Evolutionary conservation across 2,329 filamentous ascomycete genomes (phyloP), one percentile per base, ranked within the genome.

Genomic region (Albifimbria verrucaria): DNA sequence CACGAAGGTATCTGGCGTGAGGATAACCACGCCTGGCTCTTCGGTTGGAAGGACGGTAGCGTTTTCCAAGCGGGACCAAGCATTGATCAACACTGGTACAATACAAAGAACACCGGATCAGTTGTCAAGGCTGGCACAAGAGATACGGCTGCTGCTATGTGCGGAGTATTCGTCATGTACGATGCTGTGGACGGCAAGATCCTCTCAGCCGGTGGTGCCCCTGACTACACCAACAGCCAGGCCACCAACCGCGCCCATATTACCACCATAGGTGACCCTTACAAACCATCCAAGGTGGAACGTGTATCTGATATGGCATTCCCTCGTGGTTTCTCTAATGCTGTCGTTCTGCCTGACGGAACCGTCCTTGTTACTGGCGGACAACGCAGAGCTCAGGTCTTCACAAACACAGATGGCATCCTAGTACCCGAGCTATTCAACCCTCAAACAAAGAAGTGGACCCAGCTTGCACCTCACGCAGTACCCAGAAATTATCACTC

Each of bases 121-220:
- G 49, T 59, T 2, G 41, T 47, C 18, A 39, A 52, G 18, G 51
- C 57, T 4, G 57, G 55, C 6, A 54, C 22, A 2, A 47, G 80
- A 15, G 68, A 68, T 17, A 65, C 66, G 2, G 74, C 73, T 47
- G 58, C 68, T 7, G 75, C 78, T 3, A 83, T 83, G 80, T 76
- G 72, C 52, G 81, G 78, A 15, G 73, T 74, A 51, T 75, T 74
- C 17, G 72, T 77, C 53, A 82, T 83, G 78, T 83, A 78, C 56
- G 79, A 83, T 59, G 78, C 78, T 52, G 75, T 82, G 54, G 76
- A 76, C 3, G 80, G 80, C 15, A 80, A 81, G 63, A 81, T 82
- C 21, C 66, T 82, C 7, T 76, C 76, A 0, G 66, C 72, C 15
- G 80, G 80, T 23, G 80, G 79, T 12, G 64, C 72, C 1, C 64